Percentiles rank a stretch among this genome's conserved stretches.
phyloP scores from a whole-genome alignment of 805 yeast genomes.

The Lachancea sp. region DNA sequence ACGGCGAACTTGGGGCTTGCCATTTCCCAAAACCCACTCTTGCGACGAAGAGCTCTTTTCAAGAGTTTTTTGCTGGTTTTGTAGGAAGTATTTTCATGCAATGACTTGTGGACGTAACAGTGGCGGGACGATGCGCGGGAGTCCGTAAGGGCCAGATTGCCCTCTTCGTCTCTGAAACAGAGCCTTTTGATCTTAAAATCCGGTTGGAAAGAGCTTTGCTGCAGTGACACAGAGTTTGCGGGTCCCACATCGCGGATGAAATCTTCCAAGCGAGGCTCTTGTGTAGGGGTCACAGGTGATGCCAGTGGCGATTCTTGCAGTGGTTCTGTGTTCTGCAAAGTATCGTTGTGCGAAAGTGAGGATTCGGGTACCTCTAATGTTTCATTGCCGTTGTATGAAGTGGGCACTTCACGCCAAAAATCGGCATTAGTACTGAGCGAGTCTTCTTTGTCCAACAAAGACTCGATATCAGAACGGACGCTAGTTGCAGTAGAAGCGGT shows the following conservation, averaged over 20 bases:
- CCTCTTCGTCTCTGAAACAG: conserved; percentile 29
- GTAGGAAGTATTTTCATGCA: not conserved
- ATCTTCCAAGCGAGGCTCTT: conserved; percentile 9
- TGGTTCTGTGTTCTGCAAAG: not conserved
- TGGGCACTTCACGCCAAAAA: conserved; percentile 31
- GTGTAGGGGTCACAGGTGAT: not conserved
- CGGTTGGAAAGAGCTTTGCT: conserved; percentile 3
- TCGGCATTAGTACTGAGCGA: conserved; percentile 19
- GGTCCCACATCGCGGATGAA: conserved; percentile 7
- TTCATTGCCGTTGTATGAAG: conserved; percentile 9
- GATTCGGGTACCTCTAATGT: not conserved
- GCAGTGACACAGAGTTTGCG: conserved; percentile 1
- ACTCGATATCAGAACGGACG: conserved; percentile 6
- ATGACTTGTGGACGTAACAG: conserved; percentile 5
- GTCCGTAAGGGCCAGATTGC: conserved; percentile 24
- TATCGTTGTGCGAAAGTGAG: not conserved
- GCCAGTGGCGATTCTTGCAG: conserved; percentile 3
- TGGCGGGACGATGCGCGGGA: not conserved
- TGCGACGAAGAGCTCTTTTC: conserved; percentile 26
- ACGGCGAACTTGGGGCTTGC: conserved; percentile 31
- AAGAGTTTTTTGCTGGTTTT: conserved; percentile 14
- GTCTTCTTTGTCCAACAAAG: conserved; percentile 7
- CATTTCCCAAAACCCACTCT: conserved; percentile 32
- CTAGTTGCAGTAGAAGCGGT: no score
- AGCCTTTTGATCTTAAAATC: conserved; percentile 24